A percentile compares a stretch with the other conserved stretches of the same genome.
phyloP scores from a whole-genome alignment of 1,284 basidiomycete genomes.

The Flammula alnicola region DNA sequence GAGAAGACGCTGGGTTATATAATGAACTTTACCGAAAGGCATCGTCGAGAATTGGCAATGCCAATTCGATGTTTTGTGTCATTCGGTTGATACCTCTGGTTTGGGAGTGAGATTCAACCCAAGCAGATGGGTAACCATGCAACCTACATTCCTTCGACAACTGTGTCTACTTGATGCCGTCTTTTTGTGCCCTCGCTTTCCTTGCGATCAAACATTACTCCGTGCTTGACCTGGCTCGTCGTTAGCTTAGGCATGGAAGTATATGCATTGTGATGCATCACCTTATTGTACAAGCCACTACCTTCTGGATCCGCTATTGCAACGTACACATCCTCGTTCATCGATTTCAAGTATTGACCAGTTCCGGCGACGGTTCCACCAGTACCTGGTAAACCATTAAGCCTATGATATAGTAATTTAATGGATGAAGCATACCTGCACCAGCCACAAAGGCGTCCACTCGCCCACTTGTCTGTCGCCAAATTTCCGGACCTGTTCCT shows the following conservation, averaged over 20 bases:
- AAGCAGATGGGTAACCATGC: slow-evolving; percentile 22
- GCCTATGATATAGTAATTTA: not conserved
- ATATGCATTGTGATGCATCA: slow-evolving; percentile 32
- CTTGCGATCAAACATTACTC: slow-evolving; percentile 92
- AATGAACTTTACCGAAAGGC: slow-evolving; percentile 69
- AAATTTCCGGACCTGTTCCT: slow-evolving; percentile 95
- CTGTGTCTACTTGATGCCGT: slow-evolving; percentile 92
- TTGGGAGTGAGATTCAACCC: not conserved
- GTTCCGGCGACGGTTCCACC: slow-evolving; percentile 94
- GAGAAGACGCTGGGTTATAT: not conserved
- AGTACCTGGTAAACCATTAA: slow-evolving; percentile 81
- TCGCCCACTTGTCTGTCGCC: slow-evolving; percentile 87
- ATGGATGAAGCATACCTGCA: slow-evolving; percentile 59
- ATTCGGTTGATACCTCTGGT: slow-evolving; percentile 86
- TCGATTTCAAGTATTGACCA: slow-evolving; percentile 79
- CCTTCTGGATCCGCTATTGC: slow-evolving; percentile 93
- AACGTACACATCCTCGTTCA: slow-evolving; percentile 67
- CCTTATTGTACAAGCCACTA: slow-evolving; percentile 95
- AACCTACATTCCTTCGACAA: slow-evolving; percentile 84
- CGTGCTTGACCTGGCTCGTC: slow-evolving; percentile 74
- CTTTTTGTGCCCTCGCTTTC: slow-evolving; percentile 96
- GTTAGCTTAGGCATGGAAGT: slow-evolving; percentile 2
- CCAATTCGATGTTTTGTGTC: slow-evolving; percentile 87
- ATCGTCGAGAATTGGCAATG: slow-evolving; percentile 82
- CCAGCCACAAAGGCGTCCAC: slow-evolving; percentile 93